phyloP scores from a whole-genome alignment of 495 filamentous ascomycete genomes.

The Xylaria intraflava region DNA sequence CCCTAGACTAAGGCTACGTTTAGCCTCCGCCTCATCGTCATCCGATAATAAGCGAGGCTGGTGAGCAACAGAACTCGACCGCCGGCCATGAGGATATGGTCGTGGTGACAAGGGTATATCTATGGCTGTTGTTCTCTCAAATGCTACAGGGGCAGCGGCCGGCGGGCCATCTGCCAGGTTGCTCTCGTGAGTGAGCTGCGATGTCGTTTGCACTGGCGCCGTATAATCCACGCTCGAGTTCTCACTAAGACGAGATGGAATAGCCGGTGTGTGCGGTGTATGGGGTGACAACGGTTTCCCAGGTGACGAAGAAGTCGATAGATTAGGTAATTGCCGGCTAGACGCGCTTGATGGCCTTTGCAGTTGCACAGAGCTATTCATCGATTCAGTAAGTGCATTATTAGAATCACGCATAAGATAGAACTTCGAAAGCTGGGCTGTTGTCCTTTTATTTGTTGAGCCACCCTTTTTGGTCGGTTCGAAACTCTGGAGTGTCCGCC shows the following conservation, averaged over 20 bases:
- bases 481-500: slow-evolving; percentile 71
- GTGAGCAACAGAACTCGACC: slow-evolving; percentile 75
- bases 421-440: slow-evolving; percentile 67
- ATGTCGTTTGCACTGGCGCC: slow-evolving; percentile 20
- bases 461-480: slow-evolving; percentile 51
- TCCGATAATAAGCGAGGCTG: slow-evolving; percentile 51
- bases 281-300: slow-evolving; percentile 87
- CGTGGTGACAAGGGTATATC: slow-evolving; percentile 77
- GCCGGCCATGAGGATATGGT: slow-evolving; percentile 53
- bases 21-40: slow-evolving; percentile 56
- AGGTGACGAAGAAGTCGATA: slow-evolving; percentile 80
- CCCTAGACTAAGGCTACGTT: slow-evolving; percentile 72
- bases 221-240: slow-evolving; percentile 76
- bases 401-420: slow-evolving; percentile 82
- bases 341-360: slow-evolving; percentile 79
- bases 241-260: slow-evolving; percentile 86
- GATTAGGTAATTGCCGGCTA: slow-evolving; percentile 74
- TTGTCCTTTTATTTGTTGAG: slow-evolving; percentile 54
- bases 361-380: slow-evolving; percentile 75
- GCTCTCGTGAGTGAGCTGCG: slow-evolving; percentile 12
- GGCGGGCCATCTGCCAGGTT: slow-evolving; percentile 39
- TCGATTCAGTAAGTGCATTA: slow-evolving; percentile 75
- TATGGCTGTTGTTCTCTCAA: slow-evolving; percentile 61
- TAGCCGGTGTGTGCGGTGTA: slow-evolving; percentile 88
- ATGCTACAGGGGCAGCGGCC: slow-evolving; percentile 28